A percentile compares a stretch with the other conserved stretches of the same genome.
phyloP scores from a whole-genome alignment of 2,329 filamentous ascomycete genomes.

The Ophiocordyceps camponoti-leonardi region DNA sequence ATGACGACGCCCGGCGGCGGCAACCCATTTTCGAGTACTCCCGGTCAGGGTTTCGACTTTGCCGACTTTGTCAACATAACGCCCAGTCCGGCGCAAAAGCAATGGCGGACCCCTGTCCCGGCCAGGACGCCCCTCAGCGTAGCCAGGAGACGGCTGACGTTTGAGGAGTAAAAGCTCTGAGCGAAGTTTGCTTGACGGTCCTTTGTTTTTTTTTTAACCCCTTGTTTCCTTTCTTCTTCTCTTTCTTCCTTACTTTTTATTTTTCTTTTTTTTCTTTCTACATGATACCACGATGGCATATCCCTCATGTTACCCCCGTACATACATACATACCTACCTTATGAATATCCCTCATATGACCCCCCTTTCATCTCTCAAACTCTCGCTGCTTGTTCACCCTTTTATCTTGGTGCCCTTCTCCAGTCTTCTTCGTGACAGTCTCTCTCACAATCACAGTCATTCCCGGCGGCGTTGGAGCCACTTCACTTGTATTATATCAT shows the following conservation, averaged over 20 bases:
- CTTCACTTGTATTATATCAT: no score
- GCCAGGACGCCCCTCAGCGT: conserved; percentile 45
- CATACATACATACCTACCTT: no score
- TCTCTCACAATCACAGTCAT: not conserved
- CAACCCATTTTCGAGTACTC: conserved; percentile 57
- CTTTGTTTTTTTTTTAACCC: conserved; percentile 3
- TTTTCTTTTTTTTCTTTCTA: conserved; percentile 8
- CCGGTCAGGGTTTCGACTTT: conserved; percentile 76
- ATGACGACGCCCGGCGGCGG: conserved; percentile 71
- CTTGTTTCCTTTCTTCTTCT: conserved; percentile 1
- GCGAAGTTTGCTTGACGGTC: not conserved
- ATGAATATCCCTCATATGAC: no score
- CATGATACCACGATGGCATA: conserved; percentile 20
- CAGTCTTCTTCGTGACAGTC: not conserved
- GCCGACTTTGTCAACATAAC: conserved; percentile 96
- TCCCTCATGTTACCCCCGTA: not conserved
- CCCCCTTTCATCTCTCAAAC: not conserved
- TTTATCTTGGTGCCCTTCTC: not conserved
- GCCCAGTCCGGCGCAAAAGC: conserved; percentile 79
- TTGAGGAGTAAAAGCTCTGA: conserved; percentile 50
- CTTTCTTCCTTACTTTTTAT: conserved; percentile 1
- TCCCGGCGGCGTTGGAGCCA: not conserved
- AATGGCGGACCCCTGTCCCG: conserved; percentile 66
- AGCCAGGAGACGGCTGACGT: conserved; percentile 62
- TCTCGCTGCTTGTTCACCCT: not conserved